Evolutionary conservation across 1,139 yeast genomes (phyloP), one percentile per base, ranked within the genome.

Genomic region (Yamadazyma triangularis): DNA sequence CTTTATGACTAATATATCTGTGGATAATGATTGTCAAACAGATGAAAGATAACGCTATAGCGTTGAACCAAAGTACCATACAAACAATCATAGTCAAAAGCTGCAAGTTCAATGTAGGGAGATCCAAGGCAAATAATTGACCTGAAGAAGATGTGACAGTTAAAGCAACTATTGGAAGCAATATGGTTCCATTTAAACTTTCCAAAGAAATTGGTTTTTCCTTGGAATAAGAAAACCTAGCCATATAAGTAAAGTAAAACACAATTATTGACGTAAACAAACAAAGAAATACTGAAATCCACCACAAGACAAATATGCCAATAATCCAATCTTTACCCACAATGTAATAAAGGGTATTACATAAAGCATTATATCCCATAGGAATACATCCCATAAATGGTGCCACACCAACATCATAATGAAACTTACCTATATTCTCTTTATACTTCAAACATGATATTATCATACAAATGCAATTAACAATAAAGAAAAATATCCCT

Each of bases 81-180:
- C 77, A 58, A 2, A 81, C 51, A 4, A 78, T 51, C 38, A 80
- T 54, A 6, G 84, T 74, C 18, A 79, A 56, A 7, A 77, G 49
- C 41, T 73, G 64, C 40, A 70, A 62, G 33, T 53, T 53, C n/a
- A n/a, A n/a, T 2, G 46, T 34, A 2, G 77, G 80, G 25, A 76
- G 61, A 29, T 52, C 58, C 11, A 54, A 51, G 22, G 60, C 66
- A 23, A 86, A 62, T 1, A 73, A 35, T 4, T 76, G 77, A 2
- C 93, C 91, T 9, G 77, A 64, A 1, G 93, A 73, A 0, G 88
- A 66, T 3, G 77, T 73, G 36, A 87, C 95, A 1, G 87, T 84
- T 24, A 84, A 56, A 0, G 95, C 72, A 14, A 87, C 93, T 9
- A 84, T 67, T 0, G 94, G 91, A 30, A 87, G 60, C 23, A 87